Base-by-base conservation (phyloP, 139 green algal genomes). In the Limnomonas spitsbergensis region DNA sequence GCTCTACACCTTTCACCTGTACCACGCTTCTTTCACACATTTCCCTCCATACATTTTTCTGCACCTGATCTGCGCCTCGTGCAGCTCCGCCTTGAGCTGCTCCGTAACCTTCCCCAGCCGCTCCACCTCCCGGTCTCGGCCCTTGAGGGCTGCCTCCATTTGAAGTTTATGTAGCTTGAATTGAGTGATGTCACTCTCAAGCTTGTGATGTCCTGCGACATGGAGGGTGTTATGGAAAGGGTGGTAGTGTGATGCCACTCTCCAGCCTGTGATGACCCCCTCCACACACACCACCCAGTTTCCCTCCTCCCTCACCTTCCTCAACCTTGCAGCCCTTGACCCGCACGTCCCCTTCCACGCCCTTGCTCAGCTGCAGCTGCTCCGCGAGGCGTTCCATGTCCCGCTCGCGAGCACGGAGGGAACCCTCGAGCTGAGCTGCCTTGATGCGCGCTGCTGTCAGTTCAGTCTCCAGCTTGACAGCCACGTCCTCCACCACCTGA, bases 81-180 rank as follows among this genome's bases (percentile, higher is more conserved):
- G 47, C 47, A 61, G 14, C 20, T 61, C 47, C 14, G 47, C 47
- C 47, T 61, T 61, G 14, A 61, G 14, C 47, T 61, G 47, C 14
- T 61, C 47, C 14, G 20, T 61, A 20, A 61, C 20, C 61, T 34
- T 71, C 26, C 61, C 61, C 61, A 71, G 61, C 6, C 61, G 61
- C 61, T 71, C 61, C 9, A 71, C n/a, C 61, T 71, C 61, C 9
- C 61, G 61, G 6, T 71, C 61, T 34, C 61, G 9, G n/a, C 61
- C 61, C 24, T 71, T 31, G 6, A 71, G n/a, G 9, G 61, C 24
- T 6, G 61, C 61, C 61, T 71, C 61, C n/a, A 32, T 20, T 34
- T 71, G 61, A 35, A 71, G 20, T 61, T 61, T 61, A 14, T 61
- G 47, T 14, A 20, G 20, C 47, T 61, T 61, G 47, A 61, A 20